Conservation (phyloP, 108 stramenopile genomes). For the Seminavis robusta region DNA sequence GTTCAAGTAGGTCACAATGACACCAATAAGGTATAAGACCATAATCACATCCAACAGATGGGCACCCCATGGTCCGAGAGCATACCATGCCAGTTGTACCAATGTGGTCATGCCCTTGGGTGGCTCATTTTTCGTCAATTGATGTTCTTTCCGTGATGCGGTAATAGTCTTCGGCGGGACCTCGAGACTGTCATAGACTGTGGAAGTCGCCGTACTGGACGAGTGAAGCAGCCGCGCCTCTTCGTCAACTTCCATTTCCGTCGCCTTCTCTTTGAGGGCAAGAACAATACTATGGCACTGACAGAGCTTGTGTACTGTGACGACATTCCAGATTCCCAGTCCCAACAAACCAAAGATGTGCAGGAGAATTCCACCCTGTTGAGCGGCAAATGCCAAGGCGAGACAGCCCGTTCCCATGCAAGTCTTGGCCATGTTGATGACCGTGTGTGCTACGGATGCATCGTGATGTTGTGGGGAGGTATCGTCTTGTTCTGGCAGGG, state of each 20-base stretch:
- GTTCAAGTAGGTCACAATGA: constrained; percentile 65
- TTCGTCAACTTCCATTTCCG: too few relatives aligned
- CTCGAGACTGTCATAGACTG: too few relatives aligned
- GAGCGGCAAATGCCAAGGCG: constrained; percentile 68
- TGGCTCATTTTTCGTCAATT: too few relatives aligned
- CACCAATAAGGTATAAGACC: constrained; percentile 48
- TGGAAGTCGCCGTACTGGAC: too few relatives aligned
- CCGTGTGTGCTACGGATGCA: too few relatives aligned
- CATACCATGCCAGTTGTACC: constrained; percentile 65
- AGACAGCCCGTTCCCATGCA: constrained; percentile 77
- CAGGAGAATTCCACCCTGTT: constrained; percentile 69
- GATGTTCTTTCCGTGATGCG: too few relatives aligned
- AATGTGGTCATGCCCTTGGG: constrained; percentile 51
- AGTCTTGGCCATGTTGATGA: constrained; percentile 52
- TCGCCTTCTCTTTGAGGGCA: too few relatives aligned
- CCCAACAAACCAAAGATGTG: constrained; percentile 42
- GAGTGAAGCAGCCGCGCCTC: too few relatives aligned
- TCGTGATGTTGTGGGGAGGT: too few relatives aligned
- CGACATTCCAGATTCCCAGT: constrained; percentile 72
- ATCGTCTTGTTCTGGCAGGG: too few relatives aligned
- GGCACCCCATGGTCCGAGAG: constrained; percentile 53
- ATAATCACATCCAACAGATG: constrained; percentile 56
- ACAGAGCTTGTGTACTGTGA: constrained; percentile 49
- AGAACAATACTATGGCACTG: too few relatives aligned
- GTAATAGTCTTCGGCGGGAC: too few relatives aligned